Percentiles rank a stretch among this genome's conserved stretches.
Conservation (phyloP, 164 flowering plant species). For the Chimonanthus praecox region DNA sequence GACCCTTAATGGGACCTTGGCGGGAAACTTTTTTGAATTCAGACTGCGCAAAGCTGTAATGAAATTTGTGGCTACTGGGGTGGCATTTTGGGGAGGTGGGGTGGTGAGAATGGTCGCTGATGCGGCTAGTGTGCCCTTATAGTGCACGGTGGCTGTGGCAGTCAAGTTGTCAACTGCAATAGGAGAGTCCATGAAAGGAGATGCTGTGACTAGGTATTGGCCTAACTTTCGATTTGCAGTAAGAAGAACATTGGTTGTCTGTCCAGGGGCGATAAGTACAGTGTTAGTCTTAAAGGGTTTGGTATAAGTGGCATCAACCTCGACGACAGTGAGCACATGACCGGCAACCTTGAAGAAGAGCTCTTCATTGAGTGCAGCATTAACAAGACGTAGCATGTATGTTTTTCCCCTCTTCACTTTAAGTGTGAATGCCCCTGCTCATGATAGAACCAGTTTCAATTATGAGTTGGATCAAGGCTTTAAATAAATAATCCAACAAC, state of each 20-base stretch:
- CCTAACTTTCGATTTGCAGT: constrained; percentile 38
- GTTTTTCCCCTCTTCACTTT: constrained; percentile 39
- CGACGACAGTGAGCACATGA: constrained; percentile 60
- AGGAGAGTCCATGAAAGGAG: constrained; percentile 76
- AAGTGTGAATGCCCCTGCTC: constrained; percentile 31
- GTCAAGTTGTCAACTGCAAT: constrained; percentile 59
- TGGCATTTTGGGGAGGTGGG: constrained; percentile 50
- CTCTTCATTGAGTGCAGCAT: constrained; percentile 76
- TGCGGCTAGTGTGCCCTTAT: constrained; percentile 42
- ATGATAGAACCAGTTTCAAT: neutral
- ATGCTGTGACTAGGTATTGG: constrained; percentile 46
- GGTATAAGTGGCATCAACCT: constrained; percentile 60
- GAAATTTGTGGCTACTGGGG: constrained; percentile 52
- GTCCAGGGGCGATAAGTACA: constrained; percentile 64
- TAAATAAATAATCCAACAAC: neutral
- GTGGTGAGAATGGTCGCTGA: constrained; percentile 40
- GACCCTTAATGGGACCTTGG: constrained; percentile 40
- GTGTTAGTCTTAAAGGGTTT: constrained; percentile 66
- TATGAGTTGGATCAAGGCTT: too few relatives aligned
- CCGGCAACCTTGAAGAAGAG: constrained; percentile 62
- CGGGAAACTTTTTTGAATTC: constrained; percentile 58
- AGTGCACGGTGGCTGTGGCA: constrained; percentile 62
- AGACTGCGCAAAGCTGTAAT: constrained; percentile 47
- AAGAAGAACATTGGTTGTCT: constrained; percentile 66
- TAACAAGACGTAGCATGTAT: constrained; percentile 59